phyloP scores from a whole-genome alignment of 257 asterid species.

The Ehretia macrophylla region DNA sequence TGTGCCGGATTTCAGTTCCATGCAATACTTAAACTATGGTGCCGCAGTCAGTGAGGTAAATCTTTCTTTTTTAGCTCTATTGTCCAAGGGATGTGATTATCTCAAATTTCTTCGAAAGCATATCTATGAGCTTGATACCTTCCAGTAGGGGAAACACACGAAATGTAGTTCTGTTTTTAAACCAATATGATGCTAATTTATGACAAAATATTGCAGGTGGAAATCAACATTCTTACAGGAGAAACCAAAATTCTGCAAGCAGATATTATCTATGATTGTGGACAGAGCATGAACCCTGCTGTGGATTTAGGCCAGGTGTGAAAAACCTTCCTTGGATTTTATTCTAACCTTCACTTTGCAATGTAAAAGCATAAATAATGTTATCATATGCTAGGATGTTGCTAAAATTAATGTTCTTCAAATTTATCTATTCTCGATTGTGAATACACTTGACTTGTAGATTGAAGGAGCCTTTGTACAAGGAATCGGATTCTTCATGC shows the following conservation, averaged over 20 bases:
- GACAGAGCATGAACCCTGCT: slow-evolving; percentile 80
- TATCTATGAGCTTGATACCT: no score
- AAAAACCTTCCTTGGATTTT: no score
- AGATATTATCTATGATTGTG: slow-evolving; percentile 71
- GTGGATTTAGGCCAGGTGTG: slow-evolving; percentile 77
- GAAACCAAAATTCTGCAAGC: slow-evolving; percentile 46
- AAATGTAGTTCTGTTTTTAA: no score
- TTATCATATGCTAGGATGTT: no score
- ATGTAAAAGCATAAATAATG: no score
- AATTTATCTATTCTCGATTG: no score
- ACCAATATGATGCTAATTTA: no score
- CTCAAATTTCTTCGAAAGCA: no score
- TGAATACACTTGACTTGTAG: slow-evolving; percentile 21
- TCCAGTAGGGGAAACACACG: no score
- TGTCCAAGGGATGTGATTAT: no score
- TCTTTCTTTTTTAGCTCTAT: no score
- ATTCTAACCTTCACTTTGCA: not conserved
- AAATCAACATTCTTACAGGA: slow-evolving; percentile 57
- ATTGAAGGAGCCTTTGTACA: slow-evolving; percentile 87
- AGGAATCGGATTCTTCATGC: slow-evolving; percentile 85
- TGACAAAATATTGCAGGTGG: slow-evolving; percentile 59
- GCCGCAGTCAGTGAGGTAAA: slow-evolving; percentile 58
- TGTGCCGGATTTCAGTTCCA: slow-evolving; percentile 41
- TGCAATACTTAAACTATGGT: slow-evolving; percentile 50
- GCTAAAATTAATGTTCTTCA: no score